Base-by-base conservation (phyloP, 1,284 basidiomycete species). In the Leccinum pachyderme region DNA sequence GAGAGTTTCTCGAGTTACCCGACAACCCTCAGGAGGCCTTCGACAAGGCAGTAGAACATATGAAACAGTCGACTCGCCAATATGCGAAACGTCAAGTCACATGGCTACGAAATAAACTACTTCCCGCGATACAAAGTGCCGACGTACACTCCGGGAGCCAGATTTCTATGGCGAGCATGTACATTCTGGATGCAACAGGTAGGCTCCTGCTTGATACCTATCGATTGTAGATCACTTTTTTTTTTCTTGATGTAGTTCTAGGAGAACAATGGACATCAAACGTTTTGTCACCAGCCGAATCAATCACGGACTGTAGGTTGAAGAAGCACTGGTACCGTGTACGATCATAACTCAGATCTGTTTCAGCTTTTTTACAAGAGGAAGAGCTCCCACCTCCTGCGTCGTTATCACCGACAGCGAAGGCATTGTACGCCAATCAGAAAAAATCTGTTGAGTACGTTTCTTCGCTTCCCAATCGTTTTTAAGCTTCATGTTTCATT, bases 11-110 rank as follows among this genome's bases (percentile, higher is more conserved):
- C 53, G 66, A 75, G 59, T 63, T 71, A 3, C 61, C 77, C 39
- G 49, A 72, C 48, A 72, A 72, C 22, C 72, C 80, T 7, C 73
- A 79, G 59, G 59, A 72, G 50, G 64, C 73, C 6, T 92, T 90
- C 62, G 57, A 70, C 7, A 71, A 74, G 18, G 91, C 91, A 0
- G 75, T 93, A 1, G 84, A 89, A 39, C 79, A 80, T 22, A 98
- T 94, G 83, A 97, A 98, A 71, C 71, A 82, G 0, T 87, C 89
- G 0, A 99, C 96, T 1, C 77, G 91, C 18, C 90, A 94, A 71
- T 99, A 99, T 67, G 93, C 97, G 0, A 93, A 91, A 68, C 80
- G 87, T 18, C 97, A 99, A 70, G 78, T 95, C 37, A 87, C 88
- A 49, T 99, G 97, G 97, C 87, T 99, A 51, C 81, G 84, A 39